Evolutionary conservation across 2,329 filamentous ascomycete genomes (phyloP), one percentile per base, ranked within the genome.

Genomic region (Alternaria sp.): DNA sequence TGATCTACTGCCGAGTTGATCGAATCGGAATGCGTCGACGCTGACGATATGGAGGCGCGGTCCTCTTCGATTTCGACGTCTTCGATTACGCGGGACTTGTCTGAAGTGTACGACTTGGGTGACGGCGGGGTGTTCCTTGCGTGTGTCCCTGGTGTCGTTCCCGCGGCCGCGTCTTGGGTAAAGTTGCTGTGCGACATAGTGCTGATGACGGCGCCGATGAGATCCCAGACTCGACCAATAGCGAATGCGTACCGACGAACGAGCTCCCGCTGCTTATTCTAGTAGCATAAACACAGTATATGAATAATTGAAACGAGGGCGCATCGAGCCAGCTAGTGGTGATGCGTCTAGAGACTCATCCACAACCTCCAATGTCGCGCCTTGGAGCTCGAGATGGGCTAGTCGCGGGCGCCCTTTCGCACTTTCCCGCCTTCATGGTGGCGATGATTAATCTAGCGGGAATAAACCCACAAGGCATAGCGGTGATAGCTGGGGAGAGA

Each of bases 11-110:
- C 61, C 25, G 70, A 73, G 30, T 65, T 62, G 57, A 65, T 60
- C 5, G 69, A 66, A 23, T 59, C 47, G 15, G 73, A 72, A 40
- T 64, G 62, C 6, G 72, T 76, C 40, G 76, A 77, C 10, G 50
- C 57, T 12, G 75, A 74, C 0, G 69, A 75, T 28, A 71, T 55
- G 12, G 75, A 75, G 9, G 66, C 64, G 10, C 55, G 67, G 21
- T 76, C 59, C 45, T 71, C 68, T 36, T 66, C 56, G 44, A 46
- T 46, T 47, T 57, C 54, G 46, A 68, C 36, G 26, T 66, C 49
- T 57, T 66, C 44, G 25, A 62, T 28, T 21, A 54, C 58, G 19
- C 25, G 36, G 21, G 67, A 57, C 28, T 52, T 62, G n/a, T 59
- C 50, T 32, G 57, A 59, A 6, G 46, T 54, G 30, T 57, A 40